Percentiles rank a stretch among this genome's conserved stretches.
Evolutionary conservation across 2,329 filamentous ascomycete species (phyloP).

Genomic region (Emergomyces orientalis): DNA sequence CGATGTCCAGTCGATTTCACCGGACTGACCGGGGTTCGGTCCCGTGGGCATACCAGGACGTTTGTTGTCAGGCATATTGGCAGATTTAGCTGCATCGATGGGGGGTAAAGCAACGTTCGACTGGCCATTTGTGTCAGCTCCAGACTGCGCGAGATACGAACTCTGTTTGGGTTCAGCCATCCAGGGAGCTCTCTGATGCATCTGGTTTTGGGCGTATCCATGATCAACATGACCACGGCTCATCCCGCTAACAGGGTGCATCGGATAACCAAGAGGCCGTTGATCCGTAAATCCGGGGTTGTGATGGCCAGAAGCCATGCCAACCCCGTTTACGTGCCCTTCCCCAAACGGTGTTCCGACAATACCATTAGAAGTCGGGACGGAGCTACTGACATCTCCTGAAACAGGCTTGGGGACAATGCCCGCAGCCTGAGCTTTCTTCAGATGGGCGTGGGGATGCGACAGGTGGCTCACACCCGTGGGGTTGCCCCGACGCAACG

Average conservation of each 20-base stretch:
- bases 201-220: constrained; percentile 29
- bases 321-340: constrained; percentile 35
- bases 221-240: constrained; percentile 32
- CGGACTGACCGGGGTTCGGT: constrained; percentile 49
- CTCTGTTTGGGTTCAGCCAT: constrained; percentile 38
- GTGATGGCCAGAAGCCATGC: constrained; percentile 23
- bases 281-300: constrained; percentile 32
- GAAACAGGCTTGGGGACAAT: constrained; percentile 35
- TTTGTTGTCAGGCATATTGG: constrained; percentile 33
- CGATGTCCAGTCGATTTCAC: constrained; percentile 61
- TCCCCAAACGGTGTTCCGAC: constrained; percentile 36
- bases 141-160: constrained; percentile 34
- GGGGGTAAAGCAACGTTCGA: constrained; percentile 37
- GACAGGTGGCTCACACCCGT: constrained; percentile 91
- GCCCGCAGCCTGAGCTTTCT: constrained; percentile 51
- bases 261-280: constrained; percentile 36
- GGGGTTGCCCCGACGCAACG: constrained; percentile 88
- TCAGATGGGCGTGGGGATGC: constrained; percentile 80
- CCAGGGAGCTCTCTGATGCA: constrained; percentile 34
- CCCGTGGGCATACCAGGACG: constrained; percentile 52
- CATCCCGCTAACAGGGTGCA: constrained; percentile 36
- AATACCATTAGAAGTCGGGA: constrained; percentile 36
- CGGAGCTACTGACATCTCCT: constrained; percentile 38
- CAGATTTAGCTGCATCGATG: constrained; percentile 37
- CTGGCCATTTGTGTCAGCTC: constrained; percentile 33